phyloP scores from a whole-genome alignment of 352 stramenopile genomes.

The Phytophthora constricta region DNA sequence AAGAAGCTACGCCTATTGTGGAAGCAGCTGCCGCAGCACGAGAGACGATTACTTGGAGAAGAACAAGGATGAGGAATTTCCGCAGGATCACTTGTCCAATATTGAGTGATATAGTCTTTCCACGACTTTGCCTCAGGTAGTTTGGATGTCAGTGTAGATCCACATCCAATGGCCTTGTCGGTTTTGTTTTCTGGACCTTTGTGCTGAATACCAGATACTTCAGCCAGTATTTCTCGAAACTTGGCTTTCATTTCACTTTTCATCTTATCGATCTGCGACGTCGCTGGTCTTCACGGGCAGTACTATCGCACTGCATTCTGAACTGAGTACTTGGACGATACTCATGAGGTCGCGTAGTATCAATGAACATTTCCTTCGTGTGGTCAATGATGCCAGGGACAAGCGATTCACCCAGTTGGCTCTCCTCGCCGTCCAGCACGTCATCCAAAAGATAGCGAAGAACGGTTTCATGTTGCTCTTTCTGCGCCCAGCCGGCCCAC shows the following conservation, averaged over 20 bases:
- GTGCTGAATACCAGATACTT: neutral
- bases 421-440: constrained; percentile 2
- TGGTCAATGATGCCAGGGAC: constrained; percentile 2
- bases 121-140: constrained; percentile 6
- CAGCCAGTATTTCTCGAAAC: too few species aligned
- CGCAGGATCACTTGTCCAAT: too few species aligned
- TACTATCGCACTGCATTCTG: too few species aligned
- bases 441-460: constrained; percentile 8
- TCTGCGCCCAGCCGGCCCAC: constrained; percentile 22
- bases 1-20: too few species aligned
- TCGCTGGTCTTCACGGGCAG: neutral
- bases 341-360: too few species aligned
- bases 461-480: constrained; percentile 12
- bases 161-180: too few species aligned
- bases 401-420: neutral
- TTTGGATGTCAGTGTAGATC: constrained; percentile 4
- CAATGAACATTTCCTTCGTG: neutral
- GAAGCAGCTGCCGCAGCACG: too few species aligned
- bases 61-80: too few species aligned
- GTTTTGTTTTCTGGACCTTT: neutral
- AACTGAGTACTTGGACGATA: too few species aligned
- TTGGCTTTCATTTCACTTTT: too few species aligned
- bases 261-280: too few species aligned
- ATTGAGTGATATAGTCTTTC: constrained; percentile 7
- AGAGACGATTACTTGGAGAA: too few species aligned